Evolutionary conservation across 139 green algal genomes (phyloP).

Genomic region (Limnomonas spitsbergensis): DNA sequence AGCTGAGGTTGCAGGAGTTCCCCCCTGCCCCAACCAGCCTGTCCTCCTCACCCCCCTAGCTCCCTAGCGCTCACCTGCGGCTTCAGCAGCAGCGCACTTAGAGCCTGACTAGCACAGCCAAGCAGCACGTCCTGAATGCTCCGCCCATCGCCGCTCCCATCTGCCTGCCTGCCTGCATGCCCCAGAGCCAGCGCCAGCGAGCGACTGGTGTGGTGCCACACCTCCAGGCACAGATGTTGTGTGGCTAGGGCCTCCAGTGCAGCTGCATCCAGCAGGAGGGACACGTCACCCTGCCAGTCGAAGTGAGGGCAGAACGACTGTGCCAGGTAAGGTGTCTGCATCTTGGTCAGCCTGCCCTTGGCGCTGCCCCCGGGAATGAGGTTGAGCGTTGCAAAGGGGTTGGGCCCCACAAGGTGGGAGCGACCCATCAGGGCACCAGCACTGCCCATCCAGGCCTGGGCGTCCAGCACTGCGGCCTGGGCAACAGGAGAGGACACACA

Average conservation of each 20-base stretch:
- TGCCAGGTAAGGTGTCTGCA: constrained; percentile 53
- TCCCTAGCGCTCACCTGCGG: constrained; percentile 27
- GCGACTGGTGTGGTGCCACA: constrained; percentile 57
- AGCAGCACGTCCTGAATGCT: constrained; percentile 42
- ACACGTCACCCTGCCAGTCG: constrained; percentile 26
- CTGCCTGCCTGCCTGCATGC: background rate
- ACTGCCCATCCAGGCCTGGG: constrained; percentile 35
- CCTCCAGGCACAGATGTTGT: constrained; percentile 39
- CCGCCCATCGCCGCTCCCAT: background rate
- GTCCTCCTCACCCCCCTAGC: background rate
- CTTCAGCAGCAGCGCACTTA: constrained; percentile 36
- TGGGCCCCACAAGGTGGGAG: constrained; percentile 41
- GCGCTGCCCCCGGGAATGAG: constrained; percentile 15
- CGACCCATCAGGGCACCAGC: constrained; percentile 26
- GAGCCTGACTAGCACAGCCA: constrained; percentile 20
- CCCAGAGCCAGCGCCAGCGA: constrained; percentile 20
- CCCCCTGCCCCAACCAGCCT: no score
- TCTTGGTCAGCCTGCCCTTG: constrained; percentile 8
- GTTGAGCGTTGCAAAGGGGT: constrained; percentile 45
- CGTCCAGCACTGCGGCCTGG: constrained; percentile 47
- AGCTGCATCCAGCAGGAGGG: constrained; percentile 18
- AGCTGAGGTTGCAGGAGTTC: no score
- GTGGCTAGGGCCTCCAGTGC: constrained; percentile 32
- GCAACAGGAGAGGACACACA: background rate
- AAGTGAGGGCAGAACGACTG: constrained; percentile 61